phyloP scores from a whole-genome alignment of 495 filamentous ascomycete species.

The Acidiella bohemica region DNA sequence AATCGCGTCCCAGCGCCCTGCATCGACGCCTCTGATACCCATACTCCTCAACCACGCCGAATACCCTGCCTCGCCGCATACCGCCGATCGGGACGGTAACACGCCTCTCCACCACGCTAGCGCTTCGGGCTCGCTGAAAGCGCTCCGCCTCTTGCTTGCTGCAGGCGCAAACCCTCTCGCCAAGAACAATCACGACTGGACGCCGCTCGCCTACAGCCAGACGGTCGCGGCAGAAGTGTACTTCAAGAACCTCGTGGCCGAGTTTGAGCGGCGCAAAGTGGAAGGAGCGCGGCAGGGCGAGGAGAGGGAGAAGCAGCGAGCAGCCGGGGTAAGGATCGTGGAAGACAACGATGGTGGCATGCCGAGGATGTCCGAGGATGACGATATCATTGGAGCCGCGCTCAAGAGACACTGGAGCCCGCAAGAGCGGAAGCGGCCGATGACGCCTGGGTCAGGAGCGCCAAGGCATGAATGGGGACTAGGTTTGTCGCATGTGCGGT shows the following conservation, averaged over 20 bases:
- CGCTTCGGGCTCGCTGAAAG: slow-evolving; percentile 56
- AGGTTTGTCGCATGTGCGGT: slow-evolving; percentile 2
- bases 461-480: slow-evolving; percentile 16
- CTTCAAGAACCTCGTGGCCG: slow-evolving; percentile 49
- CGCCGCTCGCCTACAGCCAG: slow-evolving; percentile 54
- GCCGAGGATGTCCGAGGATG: slow-evolving; percentile 8
- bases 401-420: slow-evolving; percentile 25
- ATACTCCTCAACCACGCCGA: slow-evolving; percentile 6
- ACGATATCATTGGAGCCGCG: slow-evolving; percentile 12
- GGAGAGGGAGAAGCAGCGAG: slow-evolving; percentile 20
- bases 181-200: slow-evolving; percentile 58
- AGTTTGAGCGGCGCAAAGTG: slow-evolving; percentile 33
- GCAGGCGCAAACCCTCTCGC: slow-evolving; percentile 52
- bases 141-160: slow-evolving; percentile 55
- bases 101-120: slow-evolving; percentile 60
- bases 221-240: slow-evolving; percentile 67
- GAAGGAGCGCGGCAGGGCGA: slow-evolving; percentile 20
- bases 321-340: slow-evolving; percentile 26
- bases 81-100: slow-evolving; percentile 53
- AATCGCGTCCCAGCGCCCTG: slow-evolving; percentile 11
- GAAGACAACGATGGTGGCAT: slow-evolving; percentile 12
- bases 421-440: slow-evolving; percentile 24
- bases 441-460: slow-evolving; percentile 24
- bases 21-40: slow-evolving; percentile 6
- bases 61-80: slow-evolving; percentile 4